Evolutionary conservation across 2,329 filamentous ascomycete species (phyloP).

Genomic region (Cryphonectria naterciae): DNA sequence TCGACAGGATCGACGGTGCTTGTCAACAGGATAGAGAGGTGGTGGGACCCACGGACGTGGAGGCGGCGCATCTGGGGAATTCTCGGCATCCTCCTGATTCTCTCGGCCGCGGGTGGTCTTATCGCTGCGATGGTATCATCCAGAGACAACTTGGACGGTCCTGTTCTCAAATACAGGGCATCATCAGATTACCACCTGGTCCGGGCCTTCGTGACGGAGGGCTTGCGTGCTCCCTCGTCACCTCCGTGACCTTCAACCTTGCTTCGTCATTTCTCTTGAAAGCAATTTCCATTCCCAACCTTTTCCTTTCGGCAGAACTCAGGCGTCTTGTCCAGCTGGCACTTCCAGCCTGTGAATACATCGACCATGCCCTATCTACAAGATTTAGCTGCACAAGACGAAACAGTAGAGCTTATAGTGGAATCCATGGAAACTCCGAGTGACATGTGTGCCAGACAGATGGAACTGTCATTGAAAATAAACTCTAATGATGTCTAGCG

Average conservation of each 20-base stretch:
- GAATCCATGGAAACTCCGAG: neutral
- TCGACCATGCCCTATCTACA: neutral
- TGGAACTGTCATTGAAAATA: neutral
- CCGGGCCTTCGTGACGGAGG: constrained; percentile 53
- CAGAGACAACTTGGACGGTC: constrained; percentile 36
- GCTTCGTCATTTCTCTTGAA: constrained; percentile 1
- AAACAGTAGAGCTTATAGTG: no score
- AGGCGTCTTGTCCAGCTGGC: neutral
- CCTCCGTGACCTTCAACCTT: neutral
- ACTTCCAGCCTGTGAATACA: neutral
- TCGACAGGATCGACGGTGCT: neutral
- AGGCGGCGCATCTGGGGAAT: constrained; percentile 54
- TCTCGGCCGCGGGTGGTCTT: constrained; percentile 50
- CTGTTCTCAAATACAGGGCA: constrained; percentile 52
- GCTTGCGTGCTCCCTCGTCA: constrained; percentile 39
- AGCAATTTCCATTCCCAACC: neutral
- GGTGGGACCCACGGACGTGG: constrained; percentile 48
- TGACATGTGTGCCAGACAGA: neutral
- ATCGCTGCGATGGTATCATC: constrained; percentile 49
- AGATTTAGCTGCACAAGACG: no score
- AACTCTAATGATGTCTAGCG: constrained; percentile 13
- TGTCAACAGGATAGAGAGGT: constrained; percentile 1
- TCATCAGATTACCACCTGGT: constrained; percentile 52
- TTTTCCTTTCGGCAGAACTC: neutral
- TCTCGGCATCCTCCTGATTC: constrained; percentile 41